These are phyloP conservation scores for Glarea lozoyensis DNA, from an alignment of 495 filamentous ascomycete species.

Conservation along the genomic window DNA sequence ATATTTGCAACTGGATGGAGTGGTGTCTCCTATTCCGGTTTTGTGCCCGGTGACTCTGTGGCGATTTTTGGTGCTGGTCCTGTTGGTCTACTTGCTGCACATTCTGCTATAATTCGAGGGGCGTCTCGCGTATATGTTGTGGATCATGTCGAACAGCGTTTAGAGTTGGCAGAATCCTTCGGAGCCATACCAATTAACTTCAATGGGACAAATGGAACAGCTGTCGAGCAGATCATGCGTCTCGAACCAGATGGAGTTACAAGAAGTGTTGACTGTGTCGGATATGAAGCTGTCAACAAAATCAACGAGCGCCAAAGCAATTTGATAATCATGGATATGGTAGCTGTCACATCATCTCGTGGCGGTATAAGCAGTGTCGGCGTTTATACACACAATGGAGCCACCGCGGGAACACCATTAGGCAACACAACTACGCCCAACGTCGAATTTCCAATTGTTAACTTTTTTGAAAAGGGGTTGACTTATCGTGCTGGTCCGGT, in stretches of 20 bases:
- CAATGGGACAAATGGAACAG: conserved; percentile 14
- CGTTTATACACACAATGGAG: background rate
- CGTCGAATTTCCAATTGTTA: background rate
- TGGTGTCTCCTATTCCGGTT: conserved; percentile 43
- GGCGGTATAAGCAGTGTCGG: background rate
- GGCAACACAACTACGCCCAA: background rate
- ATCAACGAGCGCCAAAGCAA: background rate
- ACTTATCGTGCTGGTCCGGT: background rate
- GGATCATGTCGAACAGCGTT: conserved; percentile 42
- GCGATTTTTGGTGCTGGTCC: conserved; percentile 42
- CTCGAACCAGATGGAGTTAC: conserved; percentile 39
- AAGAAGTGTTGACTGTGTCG: conserved; percentile 43
- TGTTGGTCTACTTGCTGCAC: conserved; percentile 50
- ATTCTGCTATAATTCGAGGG: conserved; percentile 42
- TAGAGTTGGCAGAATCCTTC: conserved; percentile 43
- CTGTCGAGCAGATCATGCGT: conserved; percentile 29
- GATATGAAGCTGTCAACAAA: conserved; percentile 35
- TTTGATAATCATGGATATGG: background rate
- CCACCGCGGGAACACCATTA: background rate
- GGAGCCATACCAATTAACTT: conserved; percentile 22
- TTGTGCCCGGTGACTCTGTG: conserved; percentile 44
- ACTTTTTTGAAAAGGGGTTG: background rate
- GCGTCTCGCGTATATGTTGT: conserved; percentile 45
- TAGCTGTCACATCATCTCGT: background rate
- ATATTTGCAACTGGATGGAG: conserved; percentile 58